Evolutionary conservation across 2,329 filamentous ascomycete genomes (phyloP), one percentile per base, ranked within the genome.

Genomic region (Fusarium neocosmosporiellum): DNA sequence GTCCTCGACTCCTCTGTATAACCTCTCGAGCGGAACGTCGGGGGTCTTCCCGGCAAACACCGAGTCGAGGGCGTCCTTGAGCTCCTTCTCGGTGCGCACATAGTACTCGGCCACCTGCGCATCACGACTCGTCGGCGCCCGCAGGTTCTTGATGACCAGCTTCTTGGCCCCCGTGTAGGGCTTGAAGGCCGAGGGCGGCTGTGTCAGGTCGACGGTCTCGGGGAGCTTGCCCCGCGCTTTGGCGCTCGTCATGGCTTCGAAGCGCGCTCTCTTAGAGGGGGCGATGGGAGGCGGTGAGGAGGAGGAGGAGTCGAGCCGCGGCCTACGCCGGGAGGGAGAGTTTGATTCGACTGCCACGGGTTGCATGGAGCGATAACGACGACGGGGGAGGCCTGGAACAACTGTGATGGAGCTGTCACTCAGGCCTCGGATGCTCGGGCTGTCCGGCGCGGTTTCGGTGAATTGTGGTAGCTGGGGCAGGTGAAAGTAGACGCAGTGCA

Each of bases 111-210:
- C 90, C 22, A 93, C 89, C 75, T 94, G 90, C 63, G 89, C 86
- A 60, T 83, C 78, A 41, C 82, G 80, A 66, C 88, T 87, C n/a
- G 88, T 84, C 20, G 87, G 87, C 1, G 89, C 88, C 67, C 92
- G 91, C 72, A 98, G 88, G 80, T 98, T 98, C 88, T 98, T 98
- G 77, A 99, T 94, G n/a, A 96, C 89, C 53, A 99, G 88, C 82
- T 93, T 95, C 86, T 93, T 95, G 22, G 94, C 91, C 34, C 94
- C 95, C 13, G 88, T 86, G 77, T 94, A 90, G 14, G 94, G 91
- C 75, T 92, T 93, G 79, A 95, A 94, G 59, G 84, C 82, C 36
- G 82, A 80, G 22, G 81, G 78, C 27, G 69, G 73, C 66, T 77
- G 75, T 48, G 81, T 80, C 27, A 82, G 75, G 67, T 84, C 82